A percentile compares a stretch with the other conserved stretches of the same genome.
phyloP scores from a whole-genome alignment of 139 green algal species.

The Auxenochlorella pyrenoidosa region DNA sequence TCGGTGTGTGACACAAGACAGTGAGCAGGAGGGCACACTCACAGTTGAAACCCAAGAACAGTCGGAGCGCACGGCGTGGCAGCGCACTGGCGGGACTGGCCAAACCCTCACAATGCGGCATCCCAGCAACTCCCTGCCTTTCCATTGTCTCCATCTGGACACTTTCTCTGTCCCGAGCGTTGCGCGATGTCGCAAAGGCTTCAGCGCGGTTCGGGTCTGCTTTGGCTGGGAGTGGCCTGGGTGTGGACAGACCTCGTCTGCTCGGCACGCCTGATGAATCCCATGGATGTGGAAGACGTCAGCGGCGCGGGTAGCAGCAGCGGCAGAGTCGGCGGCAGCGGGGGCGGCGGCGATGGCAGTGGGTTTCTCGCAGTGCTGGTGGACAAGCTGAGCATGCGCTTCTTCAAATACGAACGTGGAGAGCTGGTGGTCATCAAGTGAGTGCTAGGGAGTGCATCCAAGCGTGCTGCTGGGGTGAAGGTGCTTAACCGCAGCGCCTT shows the following conservation, averaged over 20 bases:
- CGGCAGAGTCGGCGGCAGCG: neutral
- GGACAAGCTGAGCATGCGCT: slow-evolving; percentile 68
- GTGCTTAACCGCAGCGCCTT: no score
- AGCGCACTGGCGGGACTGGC: no score
- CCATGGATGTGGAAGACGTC: neutral
- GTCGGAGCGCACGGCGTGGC: no score
- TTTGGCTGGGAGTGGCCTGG: slow-evolving; percentile 9
- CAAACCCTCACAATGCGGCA: no score
- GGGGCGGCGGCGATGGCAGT: neutral
- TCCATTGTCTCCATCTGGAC: no score
- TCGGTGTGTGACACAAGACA: no score
- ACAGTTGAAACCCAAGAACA: no score
- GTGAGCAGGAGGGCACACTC: no score
- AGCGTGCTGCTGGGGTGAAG: neutral
- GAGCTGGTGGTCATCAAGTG: slow-evolving; percentile 62
- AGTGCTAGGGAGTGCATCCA: neutral
- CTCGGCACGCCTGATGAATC: neutral
- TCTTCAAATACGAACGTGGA: slow-evolving; percentile 66
- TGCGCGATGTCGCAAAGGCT: no score
- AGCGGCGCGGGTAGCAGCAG: neutral
- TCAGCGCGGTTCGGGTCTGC: neutral
- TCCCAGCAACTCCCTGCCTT: no score
- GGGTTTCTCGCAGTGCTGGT: slow-evolving; percentile 54
- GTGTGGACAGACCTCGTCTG: neutral
- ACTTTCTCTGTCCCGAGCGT: no score